These are phyloP conservation scores for Clarkia xantiana DNA, from an alignment of 345 rosid species.

Conservation along the genomic window DNA sequence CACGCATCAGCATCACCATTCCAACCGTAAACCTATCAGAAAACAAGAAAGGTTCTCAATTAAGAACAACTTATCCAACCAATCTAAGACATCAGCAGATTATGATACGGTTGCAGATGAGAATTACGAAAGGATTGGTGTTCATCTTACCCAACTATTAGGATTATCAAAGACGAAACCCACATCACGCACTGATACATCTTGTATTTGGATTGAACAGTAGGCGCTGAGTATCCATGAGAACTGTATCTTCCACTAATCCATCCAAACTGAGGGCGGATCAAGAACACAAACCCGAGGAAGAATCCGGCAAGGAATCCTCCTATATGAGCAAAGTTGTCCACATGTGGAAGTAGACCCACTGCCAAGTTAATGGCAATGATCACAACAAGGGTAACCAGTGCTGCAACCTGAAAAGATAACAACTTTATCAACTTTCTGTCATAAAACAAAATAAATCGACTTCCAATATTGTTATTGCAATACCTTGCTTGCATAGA, in stretches of 20 bases:
- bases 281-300: constrained; percentile 73
- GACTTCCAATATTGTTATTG: not conserved
- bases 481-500: constrained; percentile 77
- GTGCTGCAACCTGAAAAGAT: constrained; percentile 41
- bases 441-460: not conserved
- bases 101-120: not conserved
- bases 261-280: constrained; percentile 90
- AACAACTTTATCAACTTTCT: constrained; percentile 7
- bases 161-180: constrained; percentile 54
- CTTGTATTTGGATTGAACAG: constrained; percentile 45
- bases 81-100: not conserved
- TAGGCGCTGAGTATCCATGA: constrained; percentile 12
- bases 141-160: constrained; percentile 50
- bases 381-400: constrained; percentile 55
- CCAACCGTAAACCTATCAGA: constrained; percentile 42
- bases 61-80: not conserved
- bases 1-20: constrained; percentile 52
- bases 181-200: constrained; percentile 55
- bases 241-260: constrained; percentile 37
- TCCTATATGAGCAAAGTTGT: constrained; percentile 95
- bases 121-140: not conserved
- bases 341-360: constrained; percentile 92
- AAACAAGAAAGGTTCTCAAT: not conserved
- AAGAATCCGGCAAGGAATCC: constrained; percentile 82
- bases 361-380: constrained; percentile 68